Base-by-base conservation (phyloP, 2,329 filamentous ascomycete genomes). In the Thielaviopsis euricoi region DNA sequence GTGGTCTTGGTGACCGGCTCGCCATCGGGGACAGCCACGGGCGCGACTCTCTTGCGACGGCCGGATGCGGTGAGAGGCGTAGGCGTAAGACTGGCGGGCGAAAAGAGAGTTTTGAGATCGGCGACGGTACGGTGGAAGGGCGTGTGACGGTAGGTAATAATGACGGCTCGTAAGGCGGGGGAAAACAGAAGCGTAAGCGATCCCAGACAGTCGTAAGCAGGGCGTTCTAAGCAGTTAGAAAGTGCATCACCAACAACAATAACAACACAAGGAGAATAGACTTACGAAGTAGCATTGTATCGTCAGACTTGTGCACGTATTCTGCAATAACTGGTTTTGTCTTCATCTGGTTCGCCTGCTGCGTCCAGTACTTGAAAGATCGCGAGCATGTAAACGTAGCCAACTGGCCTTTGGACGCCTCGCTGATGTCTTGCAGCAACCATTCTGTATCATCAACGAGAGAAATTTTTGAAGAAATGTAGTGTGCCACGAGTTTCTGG, bases 201-300 rank as follows among this genome's bases (percentile, higher is more conserved):
- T 19, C 79, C 79, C 43, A 76, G 72, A 60, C 79, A 82, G 63
- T 82, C 78, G 62, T 81, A 82, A 0, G 79, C 79, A 55, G 79
- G 79, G 15, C 79, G 76, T 26, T 68, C 76, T 79, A 61, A 17
- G 26, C 19, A 61, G 62, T 63, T 21, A 64, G 57, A 54, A 53
- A 60, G 19, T 26, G 19, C 29, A 2, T 58, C 4, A 23, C 29
- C 1, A 21, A 19, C 55, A 12, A 43, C 10, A n/a, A 23, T 2
- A n/a, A 19, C 26, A 37, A 54, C n/a, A 37, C 9, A 15, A 43
- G 17, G 37, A 43, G 37, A 33, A 15, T 50, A 21, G 21, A 63
- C 72, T 62, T 69, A 77, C 77, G 67, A 43, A 74, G 63, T 23
- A 74, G 70, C 33, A 71, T 60, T 0, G 71, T 68, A 62, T 81